Evolutionary conservation across 2,329 filamentous ascomycete species (phyloP), one percentile per base, ranked within the genome.

Genomic region (Cladosporium sp.): DNA sequence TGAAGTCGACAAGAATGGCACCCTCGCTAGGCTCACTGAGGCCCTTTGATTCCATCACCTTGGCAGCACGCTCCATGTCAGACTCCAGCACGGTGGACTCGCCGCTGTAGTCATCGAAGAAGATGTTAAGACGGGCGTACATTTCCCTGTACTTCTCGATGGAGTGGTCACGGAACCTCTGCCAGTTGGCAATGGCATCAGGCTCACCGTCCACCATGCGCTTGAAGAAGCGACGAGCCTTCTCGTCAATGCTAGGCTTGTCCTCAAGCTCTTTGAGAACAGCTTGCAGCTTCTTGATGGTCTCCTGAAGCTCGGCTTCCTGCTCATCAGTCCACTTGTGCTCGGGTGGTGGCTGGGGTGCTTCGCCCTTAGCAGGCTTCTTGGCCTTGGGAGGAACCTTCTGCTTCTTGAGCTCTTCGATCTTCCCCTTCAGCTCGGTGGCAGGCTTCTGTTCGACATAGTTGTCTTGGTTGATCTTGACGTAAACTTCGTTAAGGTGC

Each of bases 401-500:
- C 22, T 72, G 65, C 60, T 72, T 73, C 25, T 76, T 72, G 5
- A 74, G 66, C 58, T 74, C 73, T 54, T 75, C 73, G 62, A 76
- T 75, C 67, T 75, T 71, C 58, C 73, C 74, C 58, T 74, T 71
- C 37, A 76, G 61, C 60, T 67, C 79, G 66, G 86, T 85, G 22
- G 87, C 84, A 60, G 81, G 71, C 63, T 88, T 87, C 64, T 88
- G 87, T 76, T 91, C 86, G 0, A 80, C 83, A 2, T 78, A 74
- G 63, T 87, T 82, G 3, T 87, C 79, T 38, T 79, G 79, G 65
- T 85, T 85, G 73, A 93, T 90, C 72, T 85, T 83, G 63, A 92
- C 89, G 68, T 93, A 94, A 54, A 94, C 86, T 68, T 92, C 84
- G 73, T 88, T 92, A 9, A 94, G 78, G 72, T 94, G 90, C 72